Base-by-base conservation (phyloP, 1,284 basidiomycete species). In the Sphaerobolus stellatus region DNA sequence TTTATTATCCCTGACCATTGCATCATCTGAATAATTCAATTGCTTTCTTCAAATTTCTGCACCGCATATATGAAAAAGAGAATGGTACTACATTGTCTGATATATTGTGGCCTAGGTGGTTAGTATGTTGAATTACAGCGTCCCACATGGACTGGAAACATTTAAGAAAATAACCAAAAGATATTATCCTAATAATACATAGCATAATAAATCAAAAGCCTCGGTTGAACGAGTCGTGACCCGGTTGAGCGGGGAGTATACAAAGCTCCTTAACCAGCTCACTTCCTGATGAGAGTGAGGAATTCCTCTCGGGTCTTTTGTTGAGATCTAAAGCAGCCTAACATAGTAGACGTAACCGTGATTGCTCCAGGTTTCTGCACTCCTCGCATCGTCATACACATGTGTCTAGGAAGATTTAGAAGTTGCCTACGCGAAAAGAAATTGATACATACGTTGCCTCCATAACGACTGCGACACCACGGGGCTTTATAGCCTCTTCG, bases 301-400 rank as follows among this genome's bases (percentile, higher is more conserved):
- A 92, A 92, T 65, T 99, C 97, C 72, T 98, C 96, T 36, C 97
- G 83, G 24, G 97, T 99, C 77, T 99, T 99, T 71, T 97, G 94
- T 62, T 94, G 90, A 13, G 92, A 90, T 53, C 97, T 83, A 82
- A 99, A 99, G 66, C 93, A 97, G 11, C 97, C 97, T 52, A 98
- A 78, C 97, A 99, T 99, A 63, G 95, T 98, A n/a, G 92, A 95
- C 1, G 97, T 99, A 30, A 97, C 91, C 0, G 97, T 99, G 20
- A 90, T 84, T 6, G 96, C 83, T 27, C 97, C 96, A 2, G 96
- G 96, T 73, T 99, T 99, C 73, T 99, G 97, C 1, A 99, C 97
- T 38, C 97, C 97, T 56, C 97, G 88, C 95, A 99, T 99, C 1
- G 95, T 94, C 97, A 99, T 99, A 70, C 97, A 99, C 75, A 99